These are phyloP conservation scores for Ilex asprella DNA, from an alignment of 257 asterid species.

Conservation along the genomic window DNA sequence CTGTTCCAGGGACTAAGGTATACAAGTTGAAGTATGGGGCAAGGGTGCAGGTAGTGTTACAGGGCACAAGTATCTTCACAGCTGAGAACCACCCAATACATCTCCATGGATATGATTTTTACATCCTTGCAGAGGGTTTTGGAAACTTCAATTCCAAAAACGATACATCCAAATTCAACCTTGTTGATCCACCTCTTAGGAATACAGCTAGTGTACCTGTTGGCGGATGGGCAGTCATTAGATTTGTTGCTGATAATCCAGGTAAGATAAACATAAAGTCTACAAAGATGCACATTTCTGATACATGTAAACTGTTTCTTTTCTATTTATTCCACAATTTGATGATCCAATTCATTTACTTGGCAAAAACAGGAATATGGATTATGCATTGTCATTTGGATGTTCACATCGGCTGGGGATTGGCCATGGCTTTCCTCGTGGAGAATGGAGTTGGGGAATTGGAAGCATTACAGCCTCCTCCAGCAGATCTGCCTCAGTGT, in stretches of 20 bases:
- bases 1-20: constrained; percentile 47
- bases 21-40: constrained; percentile 64
- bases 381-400: constrained; percentile 90
- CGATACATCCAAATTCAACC: constrained; percentile 65
- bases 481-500: constrained; percentile 64
- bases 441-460: constrained; percentile 59
- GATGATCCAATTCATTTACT: not conserved
- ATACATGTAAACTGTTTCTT: not conserved
- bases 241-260: constrained; percentile 94
- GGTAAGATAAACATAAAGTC: constrained; percentile 30
- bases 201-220: constrained; percentile 84
- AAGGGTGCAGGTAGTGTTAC: constrained; percentile 67
- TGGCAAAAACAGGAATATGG: constrained; percentile 59
- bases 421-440: constrained; percentile 75
- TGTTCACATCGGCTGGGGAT: constrained; percentile 76
- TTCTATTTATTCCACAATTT: not conserved
- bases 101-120: constrained; percentile 89
- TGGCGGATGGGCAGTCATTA: constrained; percentile 82
- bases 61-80: constrained; percentile 74
- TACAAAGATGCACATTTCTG: not conserved
- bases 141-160: constrained; percentile 62
- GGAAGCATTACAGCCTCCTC: constrained; percentile 56
- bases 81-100: constrained; percentile 93
- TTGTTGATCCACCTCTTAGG: constrained; percentile 74
- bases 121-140: constrained; percentile 75